phyloP scores from a whole-genome alignment of 345 rosid genomes.

The Microcos paniculata region DNA sequence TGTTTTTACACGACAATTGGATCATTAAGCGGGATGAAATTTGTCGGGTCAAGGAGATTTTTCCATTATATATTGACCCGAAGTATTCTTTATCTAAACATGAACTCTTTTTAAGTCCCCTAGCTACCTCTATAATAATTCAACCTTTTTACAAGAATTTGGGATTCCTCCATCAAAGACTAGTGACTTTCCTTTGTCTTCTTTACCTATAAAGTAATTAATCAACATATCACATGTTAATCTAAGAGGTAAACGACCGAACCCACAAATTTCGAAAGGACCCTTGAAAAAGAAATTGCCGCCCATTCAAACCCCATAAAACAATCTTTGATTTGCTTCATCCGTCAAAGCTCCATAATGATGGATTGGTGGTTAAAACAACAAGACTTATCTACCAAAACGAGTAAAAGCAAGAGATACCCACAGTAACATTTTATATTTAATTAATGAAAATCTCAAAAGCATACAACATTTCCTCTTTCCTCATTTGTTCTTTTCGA shows the following conservation, averaged over 20 bases:
- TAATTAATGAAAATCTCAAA: not conserved
- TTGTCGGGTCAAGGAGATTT: too few relatives aligned
- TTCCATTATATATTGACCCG: not conserved
- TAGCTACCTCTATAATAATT: too few relatives aligned
- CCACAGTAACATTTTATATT: not conserved
- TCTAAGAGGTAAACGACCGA: not conserved
- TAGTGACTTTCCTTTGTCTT: not conserved
- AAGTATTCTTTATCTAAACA: not conserved
- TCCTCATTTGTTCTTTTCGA: too few relatives aligned
- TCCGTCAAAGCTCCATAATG: slow-evolving; percentile 2
- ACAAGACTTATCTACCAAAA: not conserved
- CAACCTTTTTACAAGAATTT: not conserved
- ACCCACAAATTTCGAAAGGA: not conserved
- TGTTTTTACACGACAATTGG: too few relatives aligned
- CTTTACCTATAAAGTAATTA: not conserved
- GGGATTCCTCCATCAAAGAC: too few relatives aligned
- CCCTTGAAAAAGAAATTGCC: not conserved
- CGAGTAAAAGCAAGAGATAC: not conserved
- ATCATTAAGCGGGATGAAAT: too few relatives aligned
- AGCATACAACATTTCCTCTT: not conserved
- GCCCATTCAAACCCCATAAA: not conserved
- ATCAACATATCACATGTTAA: not conserved
- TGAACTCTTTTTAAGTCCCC: not conserved
- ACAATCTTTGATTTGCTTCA: not conserved
- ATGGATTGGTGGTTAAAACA: not conserved